A percentile compares a stretch with the other conserved stretches of the same genome.
These are phyloP conservation scores for Fusarium sp. DNA, from an alignment of 2,329 filamentous ascomycete genomes.

Conservation along the genomic window DNA sequence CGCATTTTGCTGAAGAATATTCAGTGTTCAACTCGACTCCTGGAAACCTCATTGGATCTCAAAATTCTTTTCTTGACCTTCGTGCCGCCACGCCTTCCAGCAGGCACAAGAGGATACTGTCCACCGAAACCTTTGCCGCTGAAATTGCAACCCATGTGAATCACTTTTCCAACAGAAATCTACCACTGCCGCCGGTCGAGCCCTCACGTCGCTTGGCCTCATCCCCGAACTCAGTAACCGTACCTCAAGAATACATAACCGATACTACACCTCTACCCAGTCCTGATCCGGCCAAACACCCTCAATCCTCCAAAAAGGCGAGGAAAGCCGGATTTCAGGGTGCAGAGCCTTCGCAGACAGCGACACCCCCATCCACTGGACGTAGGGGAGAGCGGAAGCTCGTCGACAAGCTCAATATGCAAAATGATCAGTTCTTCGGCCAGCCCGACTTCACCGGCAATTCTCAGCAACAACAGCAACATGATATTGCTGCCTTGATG, in stretches of 20 bases:
- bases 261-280: constrained; percentile 47
- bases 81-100: constrained; percentile 53
- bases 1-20: constrained; percentile 73
- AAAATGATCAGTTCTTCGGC: constrained; percentile 67
- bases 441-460: constrained; percentile 64
- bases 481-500: constrained; percentile 63
- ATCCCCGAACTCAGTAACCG: constrained; percentile 62
- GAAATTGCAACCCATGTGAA: constrained; percentile 72
- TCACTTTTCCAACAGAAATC: constrained; percentile 66
- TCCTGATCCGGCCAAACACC: constrained; percentile 44
- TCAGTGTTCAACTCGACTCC: constrained; percentile 75
- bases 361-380: constrained; percentile 70
- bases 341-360: constrained; percentile 60
- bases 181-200: constrained; percentile 70
- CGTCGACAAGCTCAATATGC: constrained; percentile 67
- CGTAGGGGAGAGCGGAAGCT: constrained; percentile 68
- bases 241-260: constrained; percentile 49
- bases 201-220: constrained; percentile 69
- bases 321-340: constrained; percentile 58
- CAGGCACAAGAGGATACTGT: constrained; percentile 64
- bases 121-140: constrained; percentile 61
- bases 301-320: constrained; percentile 58
- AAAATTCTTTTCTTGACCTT: constrained; percentile 61
- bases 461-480: constrained; percentile 57
- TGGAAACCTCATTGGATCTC: constrained; percentile 65